Conservation (phyloP, 306 rosid genomes). For the Fagus crenata region DNA sequence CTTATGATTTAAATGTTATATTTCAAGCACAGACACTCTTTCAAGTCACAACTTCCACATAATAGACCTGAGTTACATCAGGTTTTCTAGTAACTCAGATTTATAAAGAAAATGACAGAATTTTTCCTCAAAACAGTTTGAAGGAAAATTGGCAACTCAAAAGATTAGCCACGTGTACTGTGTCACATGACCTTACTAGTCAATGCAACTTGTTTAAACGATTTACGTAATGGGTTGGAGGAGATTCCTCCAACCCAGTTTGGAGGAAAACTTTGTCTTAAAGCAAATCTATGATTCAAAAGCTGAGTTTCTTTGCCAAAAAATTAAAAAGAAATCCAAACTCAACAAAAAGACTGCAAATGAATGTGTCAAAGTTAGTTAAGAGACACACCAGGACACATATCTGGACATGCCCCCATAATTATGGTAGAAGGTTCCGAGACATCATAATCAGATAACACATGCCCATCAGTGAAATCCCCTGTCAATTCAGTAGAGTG, state of each 20-base stretch:
- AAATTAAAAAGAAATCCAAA: conserved; percentile 21
- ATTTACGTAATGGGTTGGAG: no score
- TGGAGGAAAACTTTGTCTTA: background rate
- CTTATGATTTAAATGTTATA: background rate
- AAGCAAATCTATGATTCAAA: background rate
- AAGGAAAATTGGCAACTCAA: no score
- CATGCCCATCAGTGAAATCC: conserved; percentile 42
- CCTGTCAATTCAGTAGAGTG: conserved; percentile 45
- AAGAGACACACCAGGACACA: conserved; percentile 87
- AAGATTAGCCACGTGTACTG: no score
- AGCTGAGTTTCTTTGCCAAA: background rate
- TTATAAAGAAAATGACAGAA: no score
- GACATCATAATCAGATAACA: conserved; percentile 56
- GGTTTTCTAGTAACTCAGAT: no score
- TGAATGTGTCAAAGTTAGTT: conserved; percentile 19
- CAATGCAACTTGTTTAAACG: no score
- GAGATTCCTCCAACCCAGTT: no score
- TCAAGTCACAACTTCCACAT: conserved; percentile 1
- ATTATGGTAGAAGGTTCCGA: conserved; percentile 55
- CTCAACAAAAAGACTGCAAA: conserved; percentile 7
- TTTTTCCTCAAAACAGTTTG: no score
- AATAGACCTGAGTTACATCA: background rate
- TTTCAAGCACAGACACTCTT: background rate
- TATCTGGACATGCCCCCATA: conserved; percentile 80
- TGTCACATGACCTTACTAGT: no score